phyloP scores from a whole-genome alignment of 441 rosid species.

The Pelargonium cotyledonis region DNA sequence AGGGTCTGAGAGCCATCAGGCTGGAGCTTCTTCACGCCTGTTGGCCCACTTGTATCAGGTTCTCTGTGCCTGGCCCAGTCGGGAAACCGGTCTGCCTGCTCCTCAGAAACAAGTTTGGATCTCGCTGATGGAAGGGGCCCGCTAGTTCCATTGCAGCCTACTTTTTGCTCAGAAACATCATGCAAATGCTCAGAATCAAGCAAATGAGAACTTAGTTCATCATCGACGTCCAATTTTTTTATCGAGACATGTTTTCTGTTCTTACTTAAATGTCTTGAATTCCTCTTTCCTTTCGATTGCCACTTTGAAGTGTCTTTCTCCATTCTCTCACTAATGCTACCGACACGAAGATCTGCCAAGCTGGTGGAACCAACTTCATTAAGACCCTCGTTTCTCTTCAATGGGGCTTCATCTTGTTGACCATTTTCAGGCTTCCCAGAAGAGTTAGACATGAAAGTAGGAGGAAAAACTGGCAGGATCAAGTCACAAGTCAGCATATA shows the following conservation, averaged over 20 bases:
- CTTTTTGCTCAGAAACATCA: slow-evolving; percentile 32
- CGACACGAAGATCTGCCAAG: slow-evolving; percentile 27
- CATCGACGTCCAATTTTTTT: slow-evolving; percentile 39
- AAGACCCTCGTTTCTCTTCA: slow-evolving; percentile 22
- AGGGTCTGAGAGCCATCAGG: slow-evolving; percentile 32
- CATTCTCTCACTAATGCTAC: slow-evolving; percentile 42
- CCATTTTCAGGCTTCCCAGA: background rate
- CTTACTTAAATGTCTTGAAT: slow-evolving; percentile 61
- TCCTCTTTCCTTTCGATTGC: slow-evolving; percentile 94
- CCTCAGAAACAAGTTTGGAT: slow-evolving; percentile 25
- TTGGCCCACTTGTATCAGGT: slow-evolving; percentile 31
- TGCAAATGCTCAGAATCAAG: slow-evolving; percentile 30
- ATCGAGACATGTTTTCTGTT: slow-evolving; percentile 45
- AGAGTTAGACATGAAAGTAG: background rate
- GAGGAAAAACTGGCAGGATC: background rate
- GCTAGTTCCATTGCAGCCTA: slow-evolving; percentile 27
- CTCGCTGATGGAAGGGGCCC: slow-evolving; percentile 5
- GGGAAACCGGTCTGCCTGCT: slow-evolving; percentile 21
- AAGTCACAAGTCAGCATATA: background rate
- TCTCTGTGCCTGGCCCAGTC: slow-evolving; percentile 29
- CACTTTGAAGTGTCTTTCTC: slow-evolving; percentile 78
- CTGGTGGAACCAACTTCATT: slow-evolving; percentile 41
- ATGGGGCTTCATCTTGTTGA: background rate
- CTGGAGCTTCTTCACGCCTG: slow-evolving; percentile 22
- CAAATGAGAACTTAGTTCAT: slow-evolving; percentile 30